phyloP scores from a whole-genome alignment of 345 rosid species.

The Euphorbia lathyris region DNA sequence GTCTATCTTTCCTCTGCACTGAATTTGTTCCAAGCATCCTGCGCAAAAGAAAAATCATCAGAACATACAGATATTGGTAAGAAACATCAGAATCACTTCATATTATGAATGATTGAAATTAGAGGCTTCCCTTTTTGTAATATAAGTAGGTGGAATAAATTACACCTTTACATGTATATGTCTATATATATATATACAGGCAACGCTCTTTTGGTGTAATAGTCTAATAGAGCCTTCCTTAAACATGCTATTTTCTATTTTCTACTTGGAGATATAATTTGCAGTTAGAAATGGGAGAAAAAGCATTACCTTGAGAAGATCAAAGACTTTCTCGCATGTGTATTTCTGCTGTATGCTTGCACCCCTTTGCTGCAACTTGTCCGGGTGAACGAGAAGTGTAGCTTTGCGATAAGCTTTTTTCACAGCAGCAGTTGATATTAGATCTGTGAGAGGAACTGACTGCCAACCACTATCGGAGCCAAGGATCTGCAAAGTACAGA shows the following conservation, averaged over 20 bases:
- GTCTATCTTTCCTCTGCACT: slow-evolving; percentile 24
- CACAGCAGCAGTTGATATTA: slow-evolving; percentile 61
- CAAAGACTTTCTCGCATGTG: slow-evolving; percentile 89
- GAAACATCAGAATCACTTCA: not conserved
- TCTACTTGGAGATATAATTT: not conserved
- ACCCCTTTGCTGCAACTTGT: slow-evolving; percentile 95
- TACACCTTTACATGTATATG: too few species aligned
- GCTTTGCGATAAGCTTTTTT: slow-evolving; percentile 93
- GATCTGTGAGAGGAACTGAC: slow-evolving; percentile 73
- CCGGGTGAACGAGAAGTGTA: slow-evolving; percentile 87
- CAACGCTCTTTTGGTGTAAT: too few species aligned
- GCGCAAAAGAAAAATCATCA: not conserved
- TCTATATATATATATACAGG: too few species aligned
- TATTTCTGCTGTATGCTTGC: slow-evolving; percentile 89
- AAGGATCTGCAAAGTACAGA: slow-evolving; percentile 60
- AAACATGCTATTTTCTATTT: too few species aligned
- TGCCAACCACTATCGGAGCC: slow-evolving; percentile 96
- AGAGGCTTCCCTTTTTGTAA: too few species aligned
- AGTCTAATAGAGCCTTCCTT: too few species aligned
- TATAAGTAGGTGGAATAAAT: too few species aligned
- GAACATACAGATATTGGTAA: not conserved
- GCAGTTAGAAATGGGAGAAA: not conserved
- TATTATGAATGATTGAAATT: not conserved
- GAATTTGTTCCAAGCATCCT: slow-evolving; percentile 36
- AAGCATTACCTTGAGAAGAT: slow-evolving; percentile 70